phyloP scores from a whole-genome alignment of 192 early-diverging fungal genomes.

The Chytriomyces hyalinus region DNA sequence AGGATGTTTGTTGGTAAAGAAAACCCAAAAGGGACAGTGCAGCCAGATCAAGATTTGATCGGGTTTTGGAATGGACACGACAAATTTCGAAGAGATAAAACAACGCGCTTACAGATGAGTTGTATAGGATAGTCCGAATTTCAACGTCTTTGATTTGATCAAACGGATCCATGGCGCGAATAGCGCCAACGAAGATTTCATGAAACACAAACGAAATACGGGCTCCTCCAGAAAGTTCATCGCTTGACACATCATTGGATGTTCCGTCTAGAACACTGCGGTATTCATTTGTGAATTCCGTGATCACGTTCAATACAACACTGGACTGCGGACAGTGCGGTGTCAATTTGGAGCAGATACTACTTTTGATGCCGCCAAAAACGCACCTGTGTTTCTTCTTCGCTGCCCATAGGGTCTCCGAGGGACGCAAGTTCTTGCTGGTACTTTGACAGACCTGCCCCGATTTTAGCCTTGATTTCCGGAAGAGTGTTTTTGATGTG shows the following conservation, averaged over 20 bases:
- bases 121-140: conserved; percentile 98
- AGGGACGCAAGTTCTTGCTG: conserved; percentile 82
- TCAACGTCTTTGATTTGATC: conserved; percentile 99
- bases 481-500: conserved; percentile 98
- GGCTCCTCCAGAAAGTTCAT: conserved; percentile 96
- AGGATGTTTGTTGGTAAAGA: no score
- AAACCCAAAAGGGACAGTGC: no score
- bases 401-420: conserved; percentile 89
- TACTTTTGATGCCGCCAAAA: not conserved
- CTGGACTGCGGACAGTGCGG: conserved; percentile 60
- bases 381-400: conserved; percentile 60
- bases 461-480: conserved; percentile 98
- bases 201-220: conserved; percentile 99
- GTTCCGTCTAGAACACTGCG: conserved; percentile 95
- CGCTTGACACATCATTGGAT: conserved; percentile 89
- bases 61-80: not conserved
- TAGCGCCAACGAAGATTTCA: conserved; percentile 89
- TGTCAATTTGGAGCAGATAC: conserved; percentile 7
- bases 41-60: not conserved
- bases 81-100: not conserved
- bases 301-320: conserved; percentile 94
- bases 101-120: conserved; percentile 74
- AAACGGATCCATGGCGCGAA: conserved; percentile 96
- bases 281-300: conserved; percentile 98
- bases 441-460: conserved; percentile 83